Evolutionary conservation across 2,329 filamentous ascomycete species (phyloP).

Genomic region (Aspergillus pseudotamarii): DNA sequence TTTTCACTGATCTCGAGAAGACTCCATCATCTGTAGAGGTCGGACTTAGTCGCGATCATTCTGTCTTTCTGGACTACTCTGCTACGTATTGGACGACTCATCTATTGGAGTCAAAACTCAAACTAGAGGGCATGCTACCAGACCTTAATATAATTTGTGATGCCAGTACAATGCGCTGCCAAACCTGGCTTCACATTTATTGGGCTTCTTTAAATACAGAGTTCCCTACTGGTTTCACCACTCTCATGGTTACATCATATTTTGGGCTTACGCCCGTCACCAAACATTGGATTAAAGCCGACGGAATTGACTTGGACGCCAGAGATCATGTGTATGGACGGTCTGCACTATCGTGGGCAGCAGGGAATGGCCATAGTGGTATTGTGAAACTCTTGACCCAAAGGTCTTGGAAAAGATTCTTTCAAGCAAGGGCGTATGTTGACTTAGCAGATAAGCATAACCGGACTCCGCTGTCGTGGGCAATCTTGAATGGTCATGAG

Average conservation of each 20-base stretch:
- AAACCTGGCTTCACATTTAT: background rate
- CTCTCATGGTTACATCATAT: constrained; percentile 7
- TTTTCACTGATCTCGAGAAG: background rate
- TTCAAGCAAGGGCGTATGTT: background rate
- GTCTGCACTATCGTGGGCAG: constrained; percentile 6
- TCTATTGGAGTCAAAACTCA: background rate
- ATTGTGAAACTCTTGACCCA: background rate
- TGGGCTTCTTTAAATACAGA: background rate
- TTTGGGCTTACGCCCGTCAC: background rate
- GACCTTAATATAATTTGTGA: background rate
- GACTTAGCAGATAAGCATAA: background rate
- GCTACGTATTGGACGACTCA: constrained; percentile 1
- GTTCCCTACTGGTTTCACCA: background rate
- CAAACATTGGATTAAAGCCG: background rate
- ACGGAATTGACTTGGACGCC: background rate
- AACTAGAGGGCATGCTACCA: background rate
- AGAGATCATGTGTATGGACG: background rate
- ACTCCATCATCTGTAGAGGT: background rate
- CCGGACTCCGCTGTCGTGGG: constrained; percentile 4
- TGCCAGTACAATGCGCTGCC: background rate
- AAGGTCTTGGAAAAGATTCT: background rate
- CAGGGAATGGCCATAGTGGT: constrained; percentile 1
- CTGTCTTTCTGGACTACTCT: constrained; percentile 6
- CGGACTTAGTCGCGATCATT: background rate
- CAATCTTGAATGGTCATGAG: constrained; percentile 3